Evolutionary conservation across 768 basidiomycete genomes (phyloP), one percentile per base, ranked within the genome.

Genomic region (Tephrocybe sp.): DNA sequence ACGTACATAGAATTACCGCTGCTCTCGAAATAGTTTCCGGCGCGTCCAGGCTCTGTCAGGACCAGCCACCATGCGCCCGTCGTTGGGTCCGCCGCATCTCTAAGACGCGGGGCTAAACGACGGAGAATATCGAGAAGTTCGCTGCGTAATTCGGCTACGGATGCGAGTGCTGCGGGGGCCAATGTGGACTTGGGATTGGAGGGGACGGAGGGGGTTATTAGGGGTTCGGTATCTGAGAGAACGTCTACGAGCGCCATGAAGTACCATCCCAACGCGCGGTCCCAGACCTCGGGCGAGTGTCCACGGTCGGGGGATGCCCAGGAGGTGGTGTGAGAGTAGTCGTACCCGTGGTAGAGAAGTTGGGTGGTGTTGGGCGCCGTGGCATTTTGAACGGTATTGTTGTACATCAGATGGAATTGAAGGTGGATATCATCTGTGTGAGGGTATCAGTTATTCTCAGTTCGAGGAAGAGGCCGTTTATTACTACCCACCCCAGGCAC

Each of bases 61-160:
- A 79, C 76, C 23, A 77, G 67, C 77, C 76, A 78, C 75, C 76
- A 79, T 13, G 66, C 75, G 16, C 74, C 76, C 11, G 63, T 65
- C 2, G 44, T 48, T 4, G 65, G 62, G 48, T 77, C 73, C 0
- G 74, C 74, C 0, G 74, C 73, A 46, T 65, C 67, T 7, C 59
- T 59, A 7, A 78, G 56, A 14, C 59, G 61, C 3, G 73, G 73
- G 0, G 64, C 64, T 11, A 79, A 62, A 0, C 58, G 64, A 35
- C 60, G 61, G 12, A 75, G 61, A 33, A 70, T 67, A 6, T 49
- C 32, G n/a, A 73, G 65, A 17, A 77, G 64, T 5, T 56, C 47
- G 0, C 49, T 34, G 31, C 68, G 60, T 1, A 49, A 20, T 1
- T 8, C 9, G 12, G 20, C 23, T 1, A 23, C 10, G 39, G 36